These are phyloP conservation scores for Blastocystis sp. DNA, from an alignment of 352 stramenopile species.

Conservation along the genomic window DNA sequence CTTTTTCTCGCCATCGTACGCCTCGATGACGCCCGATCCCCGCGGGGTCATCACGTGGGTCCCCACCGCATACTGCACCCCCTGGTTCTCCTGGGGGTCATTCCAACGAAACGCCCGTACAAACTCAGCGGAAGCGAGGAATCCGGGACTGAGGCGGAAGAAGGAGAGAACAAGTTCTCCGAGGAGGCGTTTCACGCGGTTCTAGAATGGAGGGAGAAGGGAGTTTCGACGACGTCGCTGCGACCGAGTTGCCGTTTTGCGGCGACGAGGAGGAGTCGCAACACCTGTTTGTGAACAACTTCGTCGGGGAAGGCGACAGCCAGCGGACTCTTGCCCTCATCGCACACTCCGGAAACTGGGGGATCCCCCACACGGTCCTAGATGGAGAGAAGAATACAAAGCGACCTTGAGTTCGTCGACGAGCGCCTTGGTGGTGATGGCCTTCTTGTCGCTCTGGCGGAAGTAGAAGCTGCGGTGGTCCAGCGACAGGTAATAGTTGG, in stretches of 20 bases:
- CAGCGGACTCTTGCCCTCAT: neutral
- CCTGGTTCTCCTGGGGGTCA: slow-evolving; percentile 19
- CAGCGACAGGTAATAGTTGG: slow-evolving; percentile 94
- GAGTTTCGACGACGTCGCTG: neutral
- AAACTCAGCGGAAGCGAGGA: slow-evolving; percentile 3
- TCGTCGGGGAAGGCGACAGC: neutral
- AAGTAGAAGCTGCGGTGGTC: slow-evolving; percentile 98
- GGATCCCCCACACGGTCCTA: too few relatives aligned
- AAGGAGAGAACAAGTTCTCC: neutral
- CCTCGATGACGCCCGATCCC: neutral
- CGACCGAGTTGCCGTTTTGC: neutral
- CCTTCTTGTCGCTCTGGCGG: slow-evolving; percentile 92
- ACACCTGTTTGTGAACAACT: slow-evolving; percentile 19
- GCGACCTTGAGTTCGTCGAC: slow-evolving; percentile 64
- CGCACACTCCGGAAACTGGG: too few relatives aligned
- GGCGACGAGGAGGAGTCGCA: neutral
- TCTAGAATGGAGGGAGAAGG: neutral
- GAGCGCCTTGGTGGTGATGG: slow-evolving; percentile 83
- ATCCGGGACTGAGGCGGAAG: neutral
- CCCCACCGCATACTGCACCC: slow-evolving; percentile 13
- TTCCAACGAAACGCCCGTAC: neutral
- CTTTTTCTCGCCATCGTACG: neutral
- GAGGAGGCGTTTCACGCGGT: neutral
- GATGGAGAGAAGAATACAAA: too few relatives aligned
- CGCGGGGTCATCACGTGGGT: slow-evolving; percentile 3